Base-by-base conservation (phyloP, 2,329 filamentous ascomycete species). In the Pseudocercospora fuligena region DNA sequence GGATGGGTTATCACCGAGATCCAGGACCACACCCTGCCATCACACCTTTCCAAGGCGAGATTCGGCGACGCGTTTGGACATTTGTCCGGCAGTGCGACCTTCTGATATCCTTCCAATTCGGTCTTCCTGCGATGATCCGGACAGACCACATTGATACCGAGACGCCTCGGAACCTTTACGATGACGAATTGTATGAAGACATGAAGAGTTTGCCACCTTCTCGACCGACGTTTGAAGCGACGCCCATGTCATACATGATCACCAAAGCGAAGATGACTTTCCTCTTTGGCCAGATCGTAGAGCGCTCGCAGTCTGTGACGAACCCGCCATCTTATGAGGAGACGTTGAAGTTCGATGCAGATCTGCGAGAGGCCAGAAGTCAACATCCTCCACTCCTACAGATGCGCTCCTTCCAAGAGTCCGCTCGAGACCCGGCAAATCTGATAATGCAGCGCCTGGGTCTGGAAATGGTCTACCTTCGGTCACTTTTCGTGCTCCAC, bases 401-500 rank as follows among this genome's bases (percentile, higher is more conserved):
- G 72, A 84, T 97, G 71, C 89, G 90, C 33, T 85, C 90, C 0
- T 84, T 97, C 66, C 90, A 94, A 65, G 90, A 92, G 63, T 88
- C 86, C 49, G 89, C 88, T 4, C 85, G 89, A 56, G 94, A 97
- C 66, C 89, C 88, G 0, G 83, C 86, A 1, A 85, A 85, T 23
- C 74, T 89, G 33, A 87, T 97, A 65, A 90, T 97, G 82, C 91
- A 94, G 60, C 89, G 94, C 29, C 94, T 93, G 76, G 91, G 91
- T 64, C 82, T 97, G 33, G 92, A 95, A 68, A 90, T 95, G 59
- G 81, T 97, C 5, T 97, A 93, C 76, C 89, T 96, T 70, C 97
- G 97, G 80, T 91, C 93, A 19, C 86, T 97, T 73, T 96, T 93
- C 73, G 87, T 97, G 23, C 86, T 99, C 46, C 95, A 99, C 78